Percentiles rank a stretch among this genome's conserved stretches.
phyloP scores from a whole-genome alignment of 2,329 filamentous ascomycete species.

The Botrytis hyacinthi region DNA sequence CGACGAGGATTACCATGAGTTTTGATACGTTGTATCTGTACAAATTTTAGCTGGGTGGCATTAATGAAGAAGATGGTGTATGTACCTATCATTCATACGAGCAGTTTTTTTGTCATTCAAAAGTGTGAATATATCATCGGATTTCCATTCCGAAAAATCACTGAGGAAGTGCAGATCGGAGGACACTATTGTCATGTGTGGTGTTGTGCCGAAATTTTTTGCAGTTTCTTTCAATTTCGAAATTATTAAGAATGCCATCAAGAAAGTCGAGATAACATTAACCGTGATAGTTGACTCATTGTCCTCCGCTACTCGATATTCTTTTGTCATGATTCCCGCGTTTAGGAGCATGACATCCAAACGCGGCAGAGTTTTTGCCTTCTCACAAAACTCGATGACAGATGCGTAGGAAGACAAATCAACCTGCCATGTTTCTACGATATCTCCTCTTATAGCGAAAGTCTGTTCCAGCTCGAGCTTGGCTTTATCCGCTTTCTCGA shows the following conservation, averaged over 20 bases:
- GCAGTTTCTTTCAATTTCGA: background rate
- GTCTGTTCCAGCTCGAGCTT: slow-evolving; percentile 23
- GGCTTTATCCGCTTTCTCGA: slow-evolving; percentile 27
- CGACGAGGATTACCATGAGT: background rate
- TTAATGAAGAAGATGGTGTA: background rate
- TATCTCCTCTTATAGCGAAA: background rate
- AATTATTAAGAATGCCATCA: background rate
- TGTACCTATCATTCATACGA: background rate
- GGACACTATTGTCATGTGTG: background rate
- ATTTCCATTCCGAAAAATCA: background rate
- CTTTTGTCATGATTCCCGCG: background rate
- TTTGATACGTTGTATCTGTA: background rate
- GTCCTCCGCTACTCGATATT: background rate
- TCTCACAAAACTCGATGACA: slow-evolving; percentile 22
- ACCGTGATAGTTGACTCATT: background rate
- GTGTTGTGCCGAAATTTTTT: background rate
- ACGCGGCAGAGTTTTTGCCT: background rate
- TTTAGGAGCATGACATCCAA: background rate
- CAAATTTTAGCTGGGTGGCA: fast-evolving
- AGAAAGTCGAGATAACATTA: background rate
- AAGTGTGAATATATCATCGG: background rate
- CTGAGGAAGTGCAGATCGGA: background rate
- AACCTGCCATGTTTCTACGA: slow-evolving; percentile 26
- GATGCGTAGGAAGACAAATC: slow-evolving; percentile 24
- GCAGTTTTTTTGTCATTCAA: background rate